phyloP scores from a whole-genome alignment of 1,284 basidiomycete genomes.

The Pyrrhoderma lamaoense region DNA sequence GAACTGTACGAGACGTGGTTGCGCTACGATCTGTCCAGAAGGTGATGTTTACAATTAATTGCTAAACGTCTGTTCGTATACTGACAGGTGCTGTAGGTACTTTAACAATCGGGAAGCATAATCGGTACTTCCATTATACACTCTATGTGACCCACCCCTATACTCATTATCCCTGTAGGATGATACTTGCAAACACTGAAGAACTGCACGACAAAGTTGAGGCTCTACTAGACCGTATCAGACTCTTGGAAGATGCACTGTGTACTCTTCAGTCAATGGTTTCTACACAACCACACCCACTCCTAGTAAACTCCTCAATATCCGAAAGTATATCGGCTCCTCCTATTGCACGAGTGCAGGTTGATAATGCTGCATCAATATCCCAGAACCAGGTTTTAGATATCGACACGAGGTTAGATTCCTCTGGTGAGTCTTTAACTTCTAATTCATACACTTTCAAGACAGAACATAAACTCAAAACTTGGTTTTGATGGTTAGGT shows the following conservation, averaged over 20 bases:
- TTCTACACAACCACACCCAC: constrained; percentile 40
- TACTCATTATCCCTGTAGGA: constrained; percentile 28
- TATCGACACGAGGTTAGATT: constrained; percentile 44
- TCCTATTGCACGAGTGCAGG: neutral
- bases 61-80: neutral
- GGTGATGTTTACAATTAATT: constrained; percentile 33
- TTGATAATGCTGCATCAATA: neutral
- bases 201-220: constrained; percentile 61
- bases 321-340: constrained; percentile 15
- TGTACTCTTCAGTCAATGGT: constrained; percentile 39
- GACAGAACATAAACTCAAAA: neutral
- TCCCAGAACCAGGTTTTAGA: constrained; percentile 23
- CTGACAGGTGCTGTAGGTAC: constrained; percentile 35
- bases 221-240: constrained; percentile 43
- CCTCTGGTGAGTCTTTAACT: constrained; percentile 39
- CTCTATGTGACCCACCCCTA: neutral
- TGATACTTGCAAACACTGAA: constrained; percentile 56
- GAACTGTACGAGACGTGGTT: constrained; percentile 63
- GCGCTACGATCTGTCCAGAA: constrained; percentile 62
- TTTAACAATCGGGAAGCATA: constrained; percentile 50
- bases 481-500: constrained; percentile 30
- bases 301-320: constrained; percentile 29
- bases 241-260: constrained; percentile 52
- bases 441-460: neutral
- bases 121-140: constrained; percentile 28